Evolutionary conservation across 2,329 filamentous ascomycete genomes (phyloP), one percentile per base, ranked within the genome.

Genomic region (Calonectria ilicicola): DNA sequence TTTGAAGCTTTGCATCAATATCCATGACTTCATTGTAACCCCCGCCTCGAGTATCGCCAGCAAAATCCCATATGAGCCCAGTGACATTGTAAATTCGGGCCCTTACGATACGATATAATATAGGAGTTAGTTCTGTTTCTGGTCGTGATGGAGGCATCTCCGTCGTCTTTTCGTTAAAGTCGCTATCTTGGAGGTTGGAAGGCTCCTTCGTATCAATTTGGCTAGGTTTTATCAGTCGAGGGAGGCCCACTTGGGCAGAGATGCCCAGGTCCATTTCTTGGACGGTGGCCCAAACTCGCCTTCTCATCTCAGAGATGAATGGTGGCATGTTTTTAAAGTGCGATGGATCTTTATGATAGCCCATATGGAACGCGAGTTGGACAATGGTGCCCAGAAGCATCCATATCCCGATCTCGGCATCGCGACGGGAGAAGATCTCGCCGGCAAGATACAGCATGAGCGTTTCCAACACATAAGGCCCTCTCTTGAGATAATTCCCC

Each of bases 161-260:
- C 2, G 73, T 78, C 2, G 80, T 82, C 2, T 73, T 44, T 10
- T 80, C 74, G 42, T 84, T 78, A 53, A 89, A 84, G 49, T 89
- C 87, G 1, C 74, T 75, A 65, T 89, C 87, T 1, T 83, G 75
- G 0, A 88, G 79, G 60, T 89, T 89, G 0, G 79, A 79, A 1
- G 87, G 65, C 19, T 60, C 51, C 7, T 29, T 46, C 3, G 65
- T 67, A 23, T 67, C 65, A 5, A n/a, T 19, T 27, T 67, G 65
- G 17, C 38, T 27, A 15, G 10, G 80, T 6, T 82, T 81, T 14
- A 88, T 81, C 77, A 87, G 83, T 2, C 83, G 82, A 1, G 87
- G 87, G 23, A 89, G 76, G 2, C 87, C 87, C 70, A 88, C 82
- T 62, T 88, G 86, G 15, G 84, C 83, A 0, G 86, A 87, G 5